Evolutionary conservation across 2,329 filamentous ascomycete genomes (phyloP).

Genomic region (Xylaria sp.): DNA sequence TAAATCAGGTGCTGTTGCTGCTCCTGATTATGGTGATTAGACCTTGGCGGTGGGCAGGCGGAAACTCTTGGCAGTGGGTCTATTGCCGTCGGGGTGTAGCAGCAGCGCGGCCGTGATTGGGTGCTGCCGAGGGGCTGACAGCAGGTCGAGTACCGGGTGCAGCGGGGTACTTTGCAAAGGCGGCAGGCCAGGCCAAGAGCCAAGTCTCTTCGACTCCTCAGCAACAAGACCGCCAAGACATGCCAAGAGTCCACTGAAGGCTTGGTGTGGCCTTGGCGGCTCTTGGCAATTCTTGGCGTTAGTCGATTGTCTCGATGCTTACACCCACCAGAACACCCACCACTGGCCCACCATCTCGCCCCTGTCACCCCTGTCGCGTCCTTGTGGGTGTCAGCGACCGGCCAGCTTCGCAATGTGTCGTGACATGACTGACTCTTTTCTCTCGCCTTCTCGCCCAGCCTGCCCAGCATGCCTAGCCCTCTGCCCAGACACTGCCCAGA

Average conservation of each 20-base stretch:
- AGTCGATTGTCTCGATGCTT: conserved; percentile 42
- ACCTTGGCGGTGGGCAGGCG: conserved; percentile 48
- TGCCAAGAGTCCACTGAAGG: conserved; percentile 42
- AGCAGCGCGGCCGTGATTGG: conserved; percentile 42
- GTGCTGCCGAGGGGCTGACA: conserved; percentile 37
- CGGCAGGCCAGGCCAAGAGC: conserved; percentile 13
- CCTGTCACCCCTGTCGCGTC: conserved; percentile 21
- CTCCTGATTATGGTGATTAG: conserved; percentile 48
- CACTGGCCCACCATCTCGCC: background rate
- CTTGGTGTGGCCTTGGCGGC: conserved; percentile 44
- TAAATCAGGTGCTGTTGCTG: conserved; percentile 45
- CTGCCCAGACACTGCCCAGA: conserved; percentile 21
- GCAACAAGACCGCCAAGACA: conserved; percentile 46
- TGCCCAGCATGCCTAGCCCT: conserved; percentile 16
- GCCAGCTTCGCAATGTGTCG: conserved; percentile 11
- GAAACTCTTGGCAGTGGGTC: conserved; percentile 49
- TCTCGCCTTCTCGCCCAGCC: conserved; percentile 5
- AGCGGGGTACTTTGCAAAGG: conserved; percentile 37
- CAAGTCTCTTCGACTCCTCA: conserved; percentile 40
- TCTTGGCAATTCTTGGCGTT: conserved; percentile 34
- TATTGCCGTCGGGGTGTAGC: conserved; percentile 45
- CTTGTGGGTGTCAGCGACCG: conserved; percentile 16
- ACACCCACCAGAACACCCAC: background rate
- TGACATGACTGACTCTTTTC: conserved; percentile 19
- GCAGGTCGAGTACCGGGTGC: conserved; percentile 38